Evolutionary conservation across 2,329 filamentous ascomycete species (phyloP).

Genomic region (Niveomyces coronatus): DNA sequence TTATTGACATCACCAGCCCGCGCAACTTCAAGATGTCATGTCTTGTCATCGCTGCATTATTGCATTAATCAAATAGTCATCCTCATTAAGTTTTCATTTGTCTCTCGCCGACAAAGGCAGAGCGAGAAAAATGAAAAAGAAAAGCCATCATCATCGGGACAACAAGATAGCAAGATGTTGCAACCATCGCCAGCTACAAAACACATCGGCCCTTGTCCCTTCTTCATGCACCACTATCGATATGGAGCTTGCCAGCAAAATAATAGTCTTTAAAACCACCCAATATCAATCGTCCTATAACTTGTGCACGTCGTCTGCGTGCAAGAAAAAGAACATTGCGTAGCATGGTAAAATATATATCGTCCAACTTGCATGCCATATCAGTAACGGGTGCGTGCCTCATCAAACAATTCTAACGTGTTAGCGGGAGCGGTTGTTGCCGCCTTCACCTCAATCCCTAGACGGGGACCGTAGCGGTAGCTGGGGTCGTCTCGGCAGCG

Average conservation of each 20-base stretch:
- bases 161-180: constrained; percentile 4
- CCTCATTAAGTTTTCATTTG: constrained; percentile 6
- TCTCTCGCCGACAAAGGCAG: too few species aligned
- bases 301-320: constrained; percentile 4
- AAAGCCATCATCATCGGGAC: constrained; percentile 4
- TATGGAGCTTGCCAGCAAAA: constrained; percentile 9
- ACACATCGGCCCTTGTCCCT: constrained; percentile 4
- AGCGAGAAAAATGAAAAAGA: background rate
- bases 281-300: constrained; percentile 5
- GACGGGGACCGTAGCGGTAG: constrained; percentile 20
- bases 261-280: constrained; percentile 11
- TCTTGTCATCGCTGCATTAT: background rate
- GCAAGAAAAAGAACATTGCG: constrained; percentile 1
- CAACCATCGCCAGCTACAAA: background rate
- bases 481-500: constrained; percentile 21
- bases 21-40: background rate
- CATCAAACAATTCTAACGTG: constrained; percentile 10
- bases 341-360: constrained; percentile 23
- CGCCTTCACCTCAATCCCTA: constrained; percentile 17
- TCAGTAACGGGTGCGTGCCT: constrained; percentile 27
- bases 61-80: constrained; percentile 2
- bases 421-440: constrained; percentile 4
- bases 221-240: constrained; percentile 7
- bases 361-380: constrained; percentile 29
- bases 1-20: background rate